Percentiles rank a stretch among this genome's conserved stretches.
Conservation (phyloP, 805 yeast species). For the Kuraishia hungarica region DNA sequence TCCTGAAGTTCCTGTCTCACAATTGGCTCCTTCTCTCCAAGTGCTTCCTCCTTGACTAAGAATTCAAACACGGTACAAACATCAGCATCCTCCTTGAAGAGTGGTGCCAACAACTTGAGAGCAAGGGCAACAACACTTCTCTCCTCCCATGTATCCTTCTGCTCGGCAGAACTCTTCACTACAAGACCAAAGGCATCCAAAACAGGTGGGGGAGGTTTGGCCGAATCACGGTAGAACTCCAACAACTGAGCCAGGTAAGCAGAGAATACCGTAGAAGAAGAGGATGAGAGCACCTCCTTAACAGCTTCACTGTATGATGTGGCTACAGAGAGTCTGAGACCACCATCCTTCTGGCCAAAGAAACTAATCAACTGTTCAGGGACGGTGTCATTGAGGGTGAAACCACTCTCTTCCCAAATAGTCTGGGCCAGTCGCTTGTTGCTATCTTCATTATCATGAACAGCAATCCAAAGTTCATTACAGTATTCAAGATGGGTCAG, state of each 20-base stretch:
- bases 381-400: slow-evolving; percentile 34
- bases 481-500: slow-evolving; percentile 40
- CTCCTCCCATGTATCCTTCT: slow-evolving; percentile 75
- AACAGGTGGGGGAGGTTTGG: slow-evolving; percentile 69
- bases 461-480: slow-evolving; percentile 70
- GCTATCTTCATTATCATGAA: slow-evolving; percentile 61
- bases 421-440: slow-evolving; percentile 63
- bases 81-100: slow-evolving; percentile 28
- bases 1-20: slow-evolving; percentile 81
- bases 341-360: slow-evolving; percentile 49
- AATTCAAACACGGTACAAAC: slow-evolving; percentile 54
- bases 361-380: slow-evolving; percentile 38
- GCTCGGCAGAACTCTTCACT: slow-evolving; percentile 48
- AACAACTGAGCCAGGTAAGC: slow-evolving; percentile 36
- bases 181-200: slow-evolving; percentile 76
- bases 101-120: slow-evolving; percentile 45
- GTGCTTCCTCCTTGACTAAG: slow-evolving; percentile 51
- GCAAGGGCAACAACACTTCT: slow-evolving; percentile 77
- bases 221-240: slow-evolving; percentile 46
- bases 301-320: slow-evolving; percentile 58
- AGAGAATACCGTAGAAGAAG: slow-evolving; percentile 16
- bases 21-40: slow-evolving; percentile 64
- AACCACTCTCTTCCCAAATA: slow-evolving; percentile 76
- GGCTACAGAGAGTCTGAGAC: slow-evolving; percentile 68
- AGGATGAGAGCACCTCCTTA: slow-evolving; percentile 19